Evolutionary conservation across 768 basidiomycete species (phyloP).

Genomic region (Russula griseocarnosa): DNA sequence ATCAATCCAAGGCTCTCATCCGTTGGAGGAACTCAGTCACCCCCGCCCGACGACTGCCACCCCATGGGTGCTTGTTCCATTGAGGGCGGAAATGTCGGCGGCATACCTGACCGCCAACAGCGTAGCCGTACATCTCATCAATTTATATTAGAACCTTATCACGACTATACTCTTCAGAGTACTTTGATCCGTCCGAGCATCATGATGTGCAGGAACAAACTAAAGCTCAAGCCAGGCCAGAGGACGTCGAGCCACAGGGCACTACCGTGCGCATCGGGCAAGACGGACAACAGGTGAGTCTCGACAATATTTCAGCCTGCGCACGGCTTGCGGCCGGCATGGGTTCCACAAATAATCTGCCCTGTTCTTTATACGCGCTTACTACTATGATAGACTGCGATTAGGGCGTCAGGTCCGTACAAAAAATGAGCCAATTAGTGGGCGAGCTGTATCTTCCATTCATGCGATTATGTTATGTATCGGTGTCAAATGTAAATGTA

Average conservation of each 20-base stretch:
- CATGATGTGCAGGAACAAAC: conserved; percentile 9
- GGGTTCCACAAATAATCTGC: conserved; percentile 3
- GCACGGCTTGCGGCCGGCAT: too few relatives aligned
- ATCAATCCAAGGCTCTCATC: not conserved
- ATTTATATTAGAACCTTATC: conserved; percentile 3
- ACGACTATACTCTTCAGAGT: conserved; percentile 7
- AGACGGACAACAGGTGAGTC: conserved; percentile 1
- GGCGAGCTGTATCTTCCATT: not conserved
- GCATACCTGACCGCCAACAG: conserved; percentile 27
- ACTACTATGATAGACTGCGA: conserved; percentile 12
- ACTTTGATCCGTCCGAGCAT: conserved; percentile 21
- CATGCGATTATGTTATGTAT: not conserved
- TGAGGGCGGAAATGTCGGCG: conserved; percentile 22
- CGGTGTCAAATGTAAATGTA: conserved; percentile 9
- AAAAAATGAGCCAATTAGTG: conserved; percentile 13
- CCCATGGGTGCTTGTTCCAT: conserved; percentile 28
- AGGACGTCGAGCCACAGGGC: not conserved
- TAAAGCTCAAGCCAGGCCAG: not conserved
- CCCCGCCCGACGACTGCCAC: conserved; percentile 20
- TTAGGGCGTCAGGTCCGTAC: conserved; percentile 12
- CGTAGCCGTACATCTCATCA: conserved; percentile 20
- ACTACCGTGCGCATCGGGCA: not conserved
- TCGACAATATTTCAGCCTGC: not conserved
- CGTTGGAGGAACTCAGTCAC: conserved; percentile 25
- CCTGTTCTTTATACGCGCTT: not conserved